Evolutionary conservation across 1,139 yeast genomes (phyloP), one percentile per base, ranked within the genome.

Genomic region (Geotrichum carabidarum): DNA sequence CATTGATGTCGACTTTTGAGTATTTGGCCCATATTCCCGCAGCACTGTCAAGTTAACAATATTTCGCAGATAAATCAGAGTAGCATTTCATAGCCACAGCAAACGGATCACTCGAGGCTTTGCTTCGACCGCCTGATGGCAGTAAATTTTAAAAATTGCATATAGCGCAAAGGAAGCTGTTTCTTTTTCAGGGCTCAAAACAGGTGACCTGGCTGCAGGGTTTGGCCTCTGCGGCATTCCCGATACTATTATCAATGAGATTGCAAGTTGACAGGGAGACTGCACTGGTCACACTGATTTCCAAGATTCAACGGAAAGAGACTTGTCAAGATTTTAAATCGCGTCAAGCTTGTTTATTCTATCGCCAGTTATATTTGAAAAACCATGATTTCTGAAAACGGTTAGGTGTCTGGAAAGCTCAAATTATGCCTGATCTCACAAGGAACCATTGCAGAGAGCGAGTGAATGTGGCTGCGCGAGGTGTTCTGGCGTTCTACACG

Each of bases 301-400:
- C 81, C n/a, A 78, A 78, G 81, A 3, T 63, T 75, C n/a, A 79
- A 77, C 50, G 75, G 75, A 17, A 63, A 72, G 34, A 81, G 81
- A 1, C 67, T 78, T 18, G 75, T 76, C 31, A 69, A 71, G 48
- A 68, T 78, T 37, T 63, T 78, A 22, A 71, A 68, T 48, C 64
- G 71, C 11, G 77, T 77, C 31, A 81, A 78, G 62, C 72, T 78
- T 56, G 63, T 69, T 43, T 74, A 73, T 58, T 72, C 78, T 74
- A 68, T 78, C 48, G 72, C 74, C 53, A 75, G 79, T 17, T 78
- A 75, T 59, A 73, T 78, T 53, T 81, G 81, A 7, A 73, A 72
- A 40, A 76, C 77, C 62, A 71, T 74, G 57, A 68, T 73, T 0
- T 74, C 77, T 55, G 78, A 76, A 58, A 61, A 64, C 38, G 62